These are phyloP conservation scores for Exophiala viscosa DNA, from an alignment of 2,329 filamentous ascomycete genomes.

Conservation along the genomic window DNA sequence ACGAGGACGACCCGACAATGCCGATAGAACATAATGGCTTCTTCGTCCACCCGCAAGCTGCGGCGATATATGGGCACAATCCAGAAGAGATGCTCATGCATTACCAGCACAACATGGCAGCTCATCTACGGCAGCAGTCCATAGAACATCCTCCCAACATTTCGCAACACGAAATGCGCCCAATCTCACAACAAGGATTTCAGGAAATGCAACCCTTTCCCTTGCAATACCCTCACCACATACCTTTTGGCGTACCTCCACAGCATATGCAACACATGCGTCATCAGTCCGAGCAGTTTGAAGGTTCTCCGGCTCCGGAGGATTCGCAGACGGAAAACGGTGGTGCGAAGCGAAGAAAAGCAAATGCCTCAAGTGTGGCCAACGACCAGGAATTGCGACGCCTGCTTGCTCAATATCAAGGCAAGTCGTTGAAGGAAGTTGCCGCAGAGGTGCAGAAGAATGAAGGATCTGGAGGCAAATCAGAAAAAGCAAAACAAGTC, in stretches of 20 bases:
- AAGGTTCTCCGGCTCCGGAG: slow-evolving; percentile 40
- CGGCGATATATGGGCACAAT: slow-evolving; percentile 18
- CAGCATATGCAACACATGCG: slow-evolving; percentile 35
- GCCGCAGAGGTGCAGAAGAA: slow-evolving; percentile 48
- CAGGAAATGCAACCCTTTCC: slow-evolving; percentile 34
- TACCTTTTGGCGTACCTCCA: slow-evolving; percentile 36
- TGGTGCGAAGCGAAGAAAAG: slow-evolving; percentile 40
- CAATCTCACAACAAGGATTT: slow-evolving; percentile 24
- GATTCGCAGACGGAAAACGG: slow-evolving; percentile 41
- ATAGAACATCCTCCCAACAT: slow-evolving; percentile 14
- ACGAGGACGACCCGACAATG: slow-evolving; percentile 20
- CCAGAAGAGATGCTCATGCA: slow-evolving; percentile 26
- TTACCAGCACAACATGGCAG: slow-evolving; percentile 21
- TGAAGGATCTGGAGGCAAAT: slow-evolving; percentile 48
- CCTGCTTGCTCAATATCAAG: slow-evolving; percentile 45
- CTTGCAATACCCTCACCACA: slow-evolving; percentile 37
- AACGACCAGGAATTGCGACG: slow-evolving; percentile 50
- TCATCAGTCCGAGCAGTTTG: slow-evolving; percentile 30
- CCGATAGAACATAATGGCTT: slow-evolving; percentile 23
- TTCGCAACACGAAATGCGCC: slow-evolving; percentile 26
- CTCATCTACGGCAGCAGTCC: slow-evolving; percentile 18
- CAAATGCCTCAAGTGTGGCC: slow-evolving; percentile 45
- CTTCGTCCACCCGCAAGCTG: slow-evolving; percentile 16
- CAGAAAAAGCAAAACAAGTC: slow-evolving; percentile 51
- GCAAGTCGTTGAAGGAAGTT: slow-evolving; percentile 45